Conservation (phyloP, 148 eudicot genomes). For the Vaccinium darrowii region DNA sequence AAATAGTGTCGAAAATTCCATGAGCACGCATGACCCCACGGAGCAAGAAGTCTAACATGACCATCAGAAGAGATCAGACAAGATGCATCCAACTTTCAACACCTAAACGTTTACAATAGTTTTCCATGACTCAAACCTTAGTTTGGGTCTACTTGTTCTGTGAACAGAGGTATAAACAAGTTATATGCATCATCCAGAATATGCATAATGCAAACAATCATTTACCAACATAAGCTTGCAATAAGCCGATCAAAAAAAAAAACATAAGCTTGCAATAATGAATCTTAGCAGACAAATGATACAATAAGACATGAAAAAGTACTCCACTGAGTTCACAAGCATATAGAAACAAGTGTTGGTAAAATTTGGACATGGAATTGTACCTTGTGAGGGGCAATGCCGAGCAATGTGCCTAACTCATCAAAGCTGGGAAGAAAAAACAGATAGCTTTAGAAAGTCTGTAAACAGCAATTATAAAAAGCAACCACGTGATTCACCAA, state of each 20-base stretch:
- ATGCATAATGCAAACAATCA: neutral
- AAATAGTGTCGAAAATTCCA: neutral
- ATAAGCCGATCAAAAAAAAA: no score
- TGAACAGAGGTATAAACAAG: neutral
- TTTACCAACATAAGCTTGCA: neutral
- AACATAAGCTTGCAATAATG: neutral
- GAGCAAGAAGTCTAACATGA: neutral
- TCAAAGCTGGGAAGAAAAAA: slow-evolving; percentile 55
- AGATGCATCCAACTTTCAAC: neutral
- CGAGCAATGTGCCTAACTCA: slow-evolving; percentile 94
- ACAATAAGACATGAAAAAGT: neutral
- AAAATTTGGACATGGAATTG: neutral
- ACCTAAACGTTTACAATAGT: neutral
- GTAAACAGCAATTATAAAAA: neutral
- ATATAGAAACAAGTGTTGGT: neutral
- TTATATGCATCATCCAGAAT: neutral
- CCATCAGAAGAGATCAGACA: neutral
- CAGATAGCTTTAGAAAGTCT: neutral
- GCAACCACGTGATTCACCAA: slow-evolving; percentile 16
- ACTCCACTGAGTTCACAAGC: neutral
- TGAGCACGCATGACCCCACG: neutral
- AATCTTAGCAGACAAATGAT: neutral
- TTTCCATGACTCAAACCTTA: neutral
- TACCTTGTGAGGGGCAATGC: slow-evolving; percentile 92
- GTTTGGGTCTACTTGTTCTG: neutral